Evolutionary conservation across 192 early-diverging fungal genomes (phyloP), one percentile per base, ranked within the genome.

Genomic region (Haplosporangium gracile): DNA sequence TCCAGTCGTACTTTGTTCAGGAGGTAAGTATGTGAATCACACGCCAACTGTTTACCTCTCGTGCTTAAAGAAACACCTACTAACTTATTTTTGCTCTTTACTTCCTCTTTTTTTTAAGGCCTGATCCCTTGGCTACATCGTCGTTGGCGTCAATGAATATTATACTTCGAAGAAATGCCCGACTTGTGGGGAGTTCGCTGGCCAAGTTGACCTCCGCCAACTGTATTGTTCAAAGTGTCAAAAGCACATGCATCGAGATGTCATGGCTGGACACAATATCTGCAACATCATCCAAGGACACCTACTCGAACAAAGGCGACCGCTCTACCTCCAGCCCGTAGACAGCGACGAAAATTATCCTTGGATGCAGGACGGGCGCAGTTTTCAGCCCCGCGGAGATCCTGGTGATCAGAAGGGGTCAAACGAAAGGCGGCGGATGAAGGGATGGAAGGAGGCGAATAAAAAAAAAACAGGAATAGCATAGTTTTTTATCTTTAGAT

Each of bases 181-280:
- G 10, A 68, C 16, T 9, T 84, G 77, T 32, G 11, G 75, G 9
- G 45, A 84, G 0, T 84, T 84, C 45, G 77, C 79, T 75, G 77
- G 77, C n/a, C 70, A 81, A 51, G 76, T 81, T 18, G 72, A 87
- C 38, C 70, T 80, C 29, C 83, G 83, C 8, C 68, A 63, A 4
- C 45, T 86, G 2, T 86, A 85, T 40, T 80, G 83, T 63, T 38
- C 42, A 34, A 74, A 74, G 22, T 78, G 79, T 72, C 26, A 75
- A 63, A 75, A 75, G 15, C 42, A 70, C 42, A 69, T 74, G 68
- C 85, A 87, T 42, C 57, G 80, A 15, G 80, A 87, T 39, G 68
- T 74, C 2, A 87, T 87, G 80, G 80, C 85, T 8, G 79, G 79
- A 10, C 80, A 75, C 24, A 70, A 51, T n/a, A 78, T 78, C 22